Evolutionary conservation across 768 basidiomycete species (phyloP), one percentile per base, ranked within the genome.

Genomic region (Solioccasus polychromus): DNA sequence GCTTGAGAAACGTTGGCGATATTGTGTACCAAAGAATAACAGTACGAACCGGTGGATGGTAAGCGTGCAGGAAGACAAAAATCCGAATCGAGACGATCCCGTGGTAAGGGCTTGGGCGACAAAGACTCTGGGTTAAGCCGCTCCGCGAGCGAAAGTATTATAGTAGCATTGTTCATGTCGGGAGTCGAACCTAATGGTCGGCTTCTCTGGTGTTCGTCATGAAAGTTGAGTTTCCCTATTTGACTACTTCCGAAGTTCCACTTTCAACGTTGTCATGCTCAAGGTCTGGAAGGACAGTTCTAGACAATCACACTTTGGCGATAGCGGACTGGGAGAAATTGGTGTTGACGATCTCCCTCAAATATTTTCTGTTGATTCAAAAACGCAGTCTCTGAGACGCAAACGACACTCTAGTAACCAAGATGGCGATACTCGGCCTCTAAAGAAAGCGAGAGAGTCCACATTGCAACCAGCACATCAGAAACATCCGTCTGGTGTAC

Each of bases 41-140:
- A 30, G 19, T 31, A 71, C 77, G 40, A 53, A 84, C 85, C 76
- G 50, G 68, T 74, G 8, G 82, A 76, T 12, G 88, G 88, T 35
- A 89, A 73, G n/a, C 86, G 75, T 41, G 75, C 77, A 25, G 80
- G 84, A 26, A 89, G 71, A 61, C 83, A 85, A 45, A 77, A 77
- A 9, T 77, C 69, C 3, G 79, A 73, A 8, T 52, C 52, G 3
- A 79, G 53, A 34, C 73, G 74, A 48, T 59, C 67, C 47, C 78
- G 73, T 41, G 66, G 43, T 19, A 35, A 30, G 11, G 68, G 66
- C 25, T 53, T 52, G 8, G 45, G 43, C 31, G 53, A 40, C 15
- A 34, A 35, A 24, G 50, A 34, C 8, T 60, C 58, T 20, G 54
- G 46, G 28, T 52, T 36, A 20, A 68, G 46, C 17, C 55, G 56